Conservation (phyloP, 495 filamentous ascomycete genomes). For the Cudoniella acicularis region DNA sequence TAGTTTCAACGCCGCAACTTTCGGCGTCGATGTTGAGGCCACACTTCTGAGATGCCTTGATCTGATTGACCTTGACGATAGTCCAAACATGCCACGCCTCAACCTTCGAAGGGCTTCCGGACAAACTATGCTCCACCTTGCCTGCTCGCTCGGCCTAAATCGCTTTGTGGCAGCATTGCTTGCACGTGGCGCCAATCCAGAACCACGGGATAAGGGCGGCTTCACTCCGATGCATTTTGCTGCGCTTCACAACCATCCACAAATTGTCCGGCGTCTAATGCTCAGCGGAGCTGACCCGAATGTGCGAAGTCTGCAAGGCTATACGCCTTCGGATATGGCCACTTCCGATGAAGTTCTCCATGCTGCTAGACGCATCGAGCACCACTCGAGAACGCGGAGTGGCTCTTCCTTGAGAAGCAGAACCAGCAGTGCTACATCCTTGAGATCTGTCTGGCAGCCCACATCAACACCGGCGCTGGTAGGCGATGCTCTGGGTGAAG, state of each 20-base stretch:
- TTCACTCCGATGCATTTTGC: slow-evolving; percentile 84
- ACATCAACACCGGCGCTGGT: slow-evolving; percentile 38
- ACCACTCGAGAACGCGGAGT: slow-evolving; percentile 55
- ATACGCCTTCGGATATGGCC: slow-evolving; percentile 70
- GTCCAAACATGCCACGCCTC: slow-evolving; percentile 59
- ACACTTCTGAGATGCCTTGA: slow-evolving; percentile 72
- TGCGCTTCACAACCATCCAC: slow-evolving; percentile 67
- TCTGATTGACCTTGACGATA: slow-evolving; percentile 73
- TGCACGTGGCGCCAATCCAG: slow-evolving; percentile 72
- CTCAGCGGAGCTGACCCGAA: slow-evolving; percentile 68
- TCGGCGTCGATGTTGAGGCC: slow-evolving; percentile 55
- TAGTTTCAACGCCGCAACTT: slow-evolving; percentile 36
- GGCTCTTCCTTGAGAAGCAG: slow-evolving; percentile 49
- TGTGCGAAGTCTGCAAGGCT: slow-evolving; percentile 65
- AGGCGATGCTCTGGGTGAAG: slow-evolving; percentile 35
- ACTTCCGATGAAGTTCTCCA: slow-evolving; percentile 54
- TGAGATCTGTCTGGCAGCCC: slow-evolving; percentile 59
- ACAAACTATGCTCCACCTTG: slow-evolving; percentile 80
- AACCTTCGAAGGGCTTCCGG: slow-evolving; percentile 62
- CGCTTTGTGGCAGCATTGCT: slow-evolving; percentile 78
- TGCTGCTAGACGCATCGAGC: slow-evolving; percentile 49
- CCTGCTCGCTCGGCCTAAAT: slow-evolving; percentile 69
- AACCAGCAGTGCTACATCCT: slow-evolving; percentile 61
- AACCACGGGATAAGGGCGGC: slow-evolving; percentile 72
- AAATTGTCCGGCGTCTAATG: slow-evolving; percentile 73